These are phyloP conservation scores for Erodium texanum DNA, from an alignment of 441 rosid genomes.

Conservation along the genomic window DNA sequence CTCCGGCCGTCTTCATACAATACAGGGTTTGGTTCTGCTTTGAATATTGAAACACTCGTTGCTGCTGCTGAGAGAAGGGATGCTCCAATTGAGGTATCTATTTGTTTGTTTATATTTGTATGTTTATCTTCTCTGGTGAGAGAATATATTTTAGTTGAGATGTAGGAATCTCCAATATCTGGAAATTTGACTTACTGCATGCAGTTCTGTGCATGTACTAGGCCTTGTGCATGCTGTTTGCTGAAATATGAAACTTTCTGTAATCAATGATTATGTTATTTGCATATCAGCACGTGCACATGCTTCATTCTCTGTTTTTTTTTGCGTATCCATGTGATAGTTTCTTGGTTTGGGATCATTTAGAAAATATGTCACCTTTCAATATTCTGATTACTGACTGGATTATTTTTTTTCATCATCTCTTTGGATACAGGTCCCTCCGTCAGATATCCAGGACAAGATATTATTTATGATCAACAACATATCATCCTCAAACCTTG, in stretches of 20 bases:
- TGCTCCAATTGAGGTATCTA: conserved; percentile 69
- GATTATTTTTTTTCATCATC: conserved; percentile 6
- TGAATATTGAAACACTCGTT: conserved; percentile 94
- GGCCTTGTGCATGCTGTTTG: neutral
- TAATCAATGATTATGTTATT: neutral
- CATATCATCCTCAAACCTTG: conserved; percentile 71
- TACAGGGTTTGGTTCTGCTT: conserved; percentile 94
- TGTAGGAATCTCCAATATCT: conserved; percentile 1
- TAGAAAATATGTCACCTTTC: neutral
- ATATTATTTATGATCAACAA: conserved; percentile 88
- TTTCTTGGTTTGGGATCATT: neutral
- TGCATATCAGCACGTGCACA: neutral
- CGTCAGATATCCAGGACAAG: conserved; percentile 82
- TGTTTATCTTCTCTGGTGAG: neutral
- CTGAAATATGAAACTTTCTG: neutral
- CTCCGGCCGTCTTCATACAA: conserved; percentile 13
- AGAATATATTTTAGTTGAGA: conserved; percentile 1
- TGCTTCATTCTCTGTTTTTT: neutral
- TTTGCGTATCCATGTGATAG: conserved; percentile 1
- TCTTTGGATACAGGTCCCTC: conserved; percentile 58
- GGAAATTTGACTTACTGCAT: neutral
- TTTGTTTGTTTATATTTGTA: neutral
- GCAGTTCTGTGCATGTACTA: neutral
- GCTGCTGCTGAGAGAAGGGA: conserved; percentile 99
- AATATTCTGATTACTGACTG: neutral